Evolutionary conservation across 2,329 filamentous ascomycete species (phyloP), one percentile per base, ranked within the genome.

Genomic region (Lasiodiplodia citricola): DNA sequence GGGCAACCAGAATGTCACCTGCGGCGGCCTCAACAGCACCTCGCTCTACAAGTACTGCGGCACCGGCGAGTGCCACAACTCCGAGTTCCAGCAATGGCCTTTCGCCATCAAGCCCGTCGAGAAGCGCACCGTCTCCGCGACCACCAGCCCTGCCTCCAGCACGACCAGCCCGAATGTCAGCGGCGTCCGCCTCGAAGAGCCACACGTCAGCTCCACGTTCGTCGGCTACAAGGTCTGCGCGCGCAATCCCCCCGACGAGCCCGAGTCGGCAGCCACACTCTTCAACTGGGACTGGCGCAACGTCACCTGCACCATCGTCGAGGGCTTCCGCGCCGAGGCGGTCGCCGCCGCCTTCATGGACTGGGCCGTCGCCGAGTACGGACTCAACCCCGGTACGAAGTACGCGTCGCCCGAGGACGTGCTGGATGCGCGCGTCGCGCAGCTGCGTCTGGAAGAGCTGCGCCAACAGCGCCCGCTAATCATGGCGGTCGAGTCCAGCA

Each of bases 181-280:
- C 13, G n/a, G 21, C 14, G 18, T 16, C 35, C n/a, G 55, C 35
- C n/a, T 13, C 14, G 55, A 57, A n/a, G 10, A 14, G 10, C n/a
- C 55, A 8, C 10, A 14, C 4, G n/a, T 5, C 2, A 2, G 4
- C 8, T 41, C 55, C 13, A 11, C 21, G 4, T 47, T 60, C 37
- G n/a, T 60, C 56, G 37, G 56, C 37, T 60, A 60, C 56, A 60
- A 60, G 13, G 56, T 60, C 37, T 60, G 56, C 38, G 21, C 37
- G 10, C 56, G 56, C 37, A 44, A 1, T n/a, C 31, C 14, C 11
- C 2, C 35, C 16, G 18, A n/a, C n/a, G 31, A 35, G 7, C 31
- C 8, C 31, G 31, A 35, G 8, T 10, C 31, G 31, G 1, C 31
- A 1, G 31, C 8, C 31, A 8, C 8, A 2, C 31, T 8, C 31